Evolutionary conservation across 768 basidiomycete genomes (phyloP), one percentile per base, ranked within the genome.

Genomic region (Termitomyces sp.): DNA sequence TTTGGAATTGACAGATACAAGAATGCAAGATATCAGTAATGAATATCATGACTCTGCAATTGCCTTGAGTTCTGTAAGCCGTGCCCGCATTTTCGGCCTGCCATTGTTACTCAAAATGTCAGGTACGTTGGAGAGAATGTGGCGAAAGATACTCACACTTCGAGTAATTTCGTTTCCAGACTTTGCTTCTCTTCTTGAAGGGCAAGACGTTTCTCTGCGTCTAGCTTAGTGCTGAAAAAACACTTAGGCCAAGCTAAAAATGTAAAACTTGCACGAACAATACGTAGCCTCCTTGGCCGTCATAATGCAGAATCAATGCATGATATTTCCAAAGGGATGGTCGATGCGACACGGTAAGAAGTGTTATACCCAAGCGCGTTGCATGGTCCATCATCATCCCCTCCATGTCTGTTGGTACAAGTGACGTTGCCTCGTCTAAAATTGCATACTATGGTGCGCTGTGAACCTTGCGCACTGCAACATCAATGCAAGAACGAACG

Each of bases 291-390:
- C 96, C 96, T 73, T 92, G 89, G 7, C 96, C 96, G 68, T 98
- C 93, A 69, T 92, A 94, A 69, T 96, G 92, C 64, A 96, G 74
- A 60, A 96, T 93, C 69, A 89, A 86, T 8, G 88, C 83, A 70
- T 96, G 94, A 70, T 95, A 93, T 71, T 89, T 89, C 94, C 95
- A 98, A 63, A 98, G 72, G 34, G 92, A 94, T 25, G 96, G 92
- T 9, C 96, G 87, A 77, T 98, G 96, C 42, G 94, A 96, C 37
- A 98, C 96, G 1, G 95, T 98, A 65, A 98, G 75, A 31, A 98
- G 81, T 0, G 96, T 98, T 68, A 98, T 98, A 1, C 90, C 91
- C 32, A 97, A 79, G 56, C 81, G 77, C 0, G 91, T 91, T 2
- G 95, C 96, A 67, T 91, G 84, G 70, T 94, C 92, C 87, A 96